phyloP scores from a whole-genome alignment of 1,284 basidiomycete species.

The Puccinia polysora region DNA sequence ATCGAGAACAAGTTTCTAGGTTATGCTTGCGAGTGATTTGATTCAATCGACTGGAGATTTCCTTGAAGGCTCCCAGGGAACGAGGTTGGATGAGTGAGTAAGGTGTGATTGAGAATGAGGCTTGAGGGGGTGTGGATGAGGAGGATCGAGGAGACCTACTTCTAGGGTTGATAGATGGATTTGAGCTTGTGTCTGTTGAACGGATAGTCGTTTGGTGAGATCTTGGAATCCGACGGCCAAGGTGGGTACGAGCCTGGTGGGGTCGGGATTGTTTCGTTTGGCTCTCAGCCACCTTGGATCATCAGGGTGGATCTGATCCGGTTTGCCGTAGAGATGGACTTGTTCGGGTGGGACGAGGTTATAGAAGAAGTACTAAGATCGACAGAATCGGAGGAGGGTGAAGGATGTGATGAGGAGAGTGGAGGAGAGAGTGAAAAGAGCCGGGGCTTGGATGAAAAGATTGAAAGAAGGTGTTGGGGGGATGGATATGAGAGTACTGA shows the following conservation, averaged over 20 bases:
- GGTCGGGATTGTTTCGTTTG: conserved; percentile 32
- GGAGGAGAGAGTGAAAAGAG: no score
- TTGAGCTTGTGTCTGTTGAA: conserved; percentile 30
- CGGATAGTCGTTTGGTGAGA: conserved; percentile 14
- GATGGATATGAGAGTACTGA: no score
- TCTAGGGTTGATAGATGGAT: conserved; percentile 20
- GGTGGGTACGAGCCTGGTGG: conserved; percentile 29
- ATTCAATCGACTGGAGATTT: conserved; percentile 33
- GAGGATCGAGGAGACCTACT: background rate
- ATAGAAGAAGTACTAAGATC: conserved; percentile 34
- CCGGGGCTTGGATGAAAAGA: no score
- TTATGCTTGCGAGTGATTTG: conserved; percentile 23
- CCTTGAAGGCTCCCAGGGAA: background rate
- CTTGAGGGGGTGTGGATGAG: background rate
- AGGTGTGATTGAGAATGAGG: background rate
- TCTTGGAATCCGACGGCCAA: conserved; percentile 39
- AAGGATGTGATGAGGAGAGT: no score
- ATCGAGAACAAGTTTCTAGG: conserved; percentile 13
- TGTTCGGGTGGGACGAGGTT: conserved; percentile 34
- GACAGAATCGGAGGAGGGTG: background rate
- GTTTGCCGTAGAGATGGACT: conserved; percentile 35
- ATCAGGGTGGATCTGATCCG: conserved; percentile 13
- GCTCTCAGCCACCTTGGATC: conserved; percentile 21
- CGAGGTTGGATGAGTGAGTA: background rate
- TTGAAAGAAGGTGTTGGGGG: no score